Base-by-base conservation (phyloP, 176 grass and related monocot genomes). In the Hsuehochloa calcarea region DNA sequence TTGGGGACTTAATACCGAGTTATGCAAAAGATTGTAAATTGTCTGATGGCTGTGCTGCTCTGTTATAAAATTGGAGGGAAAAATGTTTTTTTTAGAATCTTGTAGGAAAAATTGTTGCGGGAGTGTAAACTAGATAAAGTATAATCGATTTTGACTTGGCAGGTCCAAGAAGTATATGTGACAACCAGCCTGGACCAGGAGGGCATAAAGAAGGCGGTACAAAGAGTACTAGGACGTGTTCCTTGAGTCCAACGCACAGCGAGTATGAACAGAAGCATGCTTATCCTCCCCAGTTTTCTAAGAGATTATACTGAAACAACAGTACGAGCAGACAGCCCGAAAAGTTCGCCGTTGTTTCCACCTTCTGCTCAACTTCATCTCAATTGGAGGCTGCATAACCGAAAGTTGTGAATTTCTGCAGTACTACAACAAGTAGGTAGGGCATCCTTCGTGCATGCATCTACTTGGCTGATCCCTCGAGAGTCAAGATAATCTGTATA, bases 151-250 rank as follows among this genome's bases (percentile, higher is more conserved):
- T 37, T 62, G 73, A 37, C 65, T 59, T 76, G 40, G 72, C 92
- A 95, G 96, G 91, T 98, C 59, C 96, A 95, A 77, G 96, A 98
- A 86, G 90, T 98, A 14, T 96, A 95, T 76, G 89, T 98, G 89
- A 98, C 91, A 15, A 98, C 91, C 27, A 92, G 87, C 69, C 90
- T 98, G 15, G 91, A 95, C 19, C 93, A 94, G 84, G 96, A 98
- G 72, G 90, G 75, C 38, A 84, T 98, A 92, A 98, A 98, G 88
- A 91, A 84, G 61, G 93, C 93, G 39, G 91, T 98, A 20, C 93
- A 95, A 85, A 82, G 81, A 82, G 94, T 98, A 19, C 62, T 98
- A 71, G 93, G 86, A 4, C 89, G 96, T 75, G 90, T 98, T 84
- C 96, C 93, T 78, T 98, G 93, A 95, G 31, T 10, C 26, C 31